Evolutionary conservation across 108 stramenopile genomes (phyloP).

Genomic region (Pseudonitzschia multistriata): DNA sequence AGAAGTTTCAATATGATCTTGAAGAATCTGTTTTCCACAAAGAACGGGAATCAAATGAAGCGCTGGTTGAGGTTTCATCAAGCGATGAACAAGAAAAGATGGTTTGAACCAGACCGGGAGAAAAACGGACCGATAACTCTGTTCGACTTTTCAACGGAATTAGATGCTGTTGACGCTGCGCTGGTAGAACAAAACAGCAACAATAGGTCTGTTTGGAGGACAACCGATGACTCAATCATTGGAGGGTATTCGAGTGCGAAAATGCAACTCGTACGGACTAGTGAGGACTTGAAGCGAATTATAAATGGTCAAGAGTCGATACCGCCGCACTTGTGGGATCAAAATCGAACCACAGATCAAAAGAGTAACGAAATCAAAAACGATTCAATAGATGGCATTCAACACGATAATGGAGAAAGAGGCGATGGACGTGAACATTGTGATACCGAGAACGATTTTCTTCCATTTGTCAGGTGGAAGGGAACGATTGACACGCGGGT

Average conservation of each 20-base stretch:
- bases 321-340: neutral
- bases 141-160: conserved; percentile 62
- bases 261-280: conserved; percentile 20
- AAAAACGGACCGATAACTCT: conserved; percentile 61
- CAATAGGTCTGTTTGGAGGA: conserved; percentile 62
- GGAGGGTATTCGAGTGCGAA: conserved; percentile 60
- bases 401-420: conserved; percentile 14
- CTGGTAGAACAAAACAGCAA: conserved; percentile 22
- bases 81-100: conserved; percentile 34
- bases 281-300: conserved; percentile 26
- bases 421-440: conserved; percentile 15
- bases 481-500: conserved; percentile 65
- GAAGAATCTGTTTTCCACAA: neutral
- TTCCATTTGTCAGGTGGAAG: conserved; percentile 80
- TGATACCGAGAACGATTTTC: conserved; percentile 19
- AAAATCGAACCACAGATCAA: neutral
- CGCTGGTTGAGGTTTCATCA: conserved; percentile 36
- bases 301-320: neutral
- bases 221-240: conserved; percentile 81
- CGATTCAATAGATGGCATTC: conserved; percentile 19
- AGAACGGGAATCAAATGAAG: conserved; percentile 10
- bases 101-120: conserved; percentile 32
- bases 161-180: conserved; percentile 74
- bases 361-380: neutral
- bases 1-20: neutral